Base-by-base conservation (phyloP, 225 moss, liverwort and hornwort species). In the Takakia lepidozioides region DNA sequence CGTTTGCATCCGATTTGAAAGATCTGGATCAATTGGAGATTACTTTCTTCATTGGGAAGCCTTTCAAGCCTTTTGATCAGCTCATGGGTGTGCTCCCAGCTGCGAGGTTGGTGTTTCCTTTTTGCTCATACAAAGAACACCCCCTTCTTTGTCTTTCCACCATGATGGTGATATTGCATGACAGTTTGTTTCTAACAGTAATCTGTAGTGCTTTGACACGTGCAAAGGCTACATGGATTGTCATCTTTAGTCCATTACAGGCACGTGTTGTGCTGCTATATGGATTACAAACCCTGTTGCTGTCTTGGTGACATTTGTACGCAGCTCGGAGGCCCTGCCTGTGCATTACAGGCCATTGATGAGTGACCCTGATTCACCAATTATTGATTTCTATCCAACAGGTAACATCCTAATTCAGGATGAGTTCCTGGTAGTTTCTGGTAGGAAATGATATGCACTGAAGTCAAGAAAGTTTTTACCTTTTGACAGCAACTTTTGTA, bases 41-140 rank as follows among this genome's bases (percentile, higher is more conserved):
- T 17, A 63, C 81, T 0, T 98, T 98, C 48, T 66, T 72, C 42
- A 70, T 63, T 28, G 98, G 91, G 56, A 70, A 73, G 25, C 98
- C 98, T 26, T 98, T 98, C 45, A 98, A 91, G 59, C 98, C 98
- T 51, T 98, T 98, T 79, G 81, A 91, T 72, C 98, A 98, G 75
- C 87, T 98, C 19, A 98, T 98, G 98, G 98, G 98, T 55, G 98
- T 98, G 44, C 49, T 98, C 64, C 98, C 98, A 61, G 98, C 87
- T 58, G 98, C 90, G 19, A 98, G 95, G 95, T 98, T 70, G 49
- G 52, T n/a, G n/a, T n/a, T n/a, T n/a, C n/a, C n/a, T n/a, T n/a
- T n/a, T n/a, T n/a, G n/a, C n/a, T n/a, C n/a, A n/a, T n/a, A n/a
- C n/a, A n/a, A n/a, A n/a, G n/a, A n/a, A n/a, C n/a, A n/a, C n/a